Base-by-base conservation (phyloP, 768 basidiomycete genomes). In the Phallus indusiatus region DNA sequence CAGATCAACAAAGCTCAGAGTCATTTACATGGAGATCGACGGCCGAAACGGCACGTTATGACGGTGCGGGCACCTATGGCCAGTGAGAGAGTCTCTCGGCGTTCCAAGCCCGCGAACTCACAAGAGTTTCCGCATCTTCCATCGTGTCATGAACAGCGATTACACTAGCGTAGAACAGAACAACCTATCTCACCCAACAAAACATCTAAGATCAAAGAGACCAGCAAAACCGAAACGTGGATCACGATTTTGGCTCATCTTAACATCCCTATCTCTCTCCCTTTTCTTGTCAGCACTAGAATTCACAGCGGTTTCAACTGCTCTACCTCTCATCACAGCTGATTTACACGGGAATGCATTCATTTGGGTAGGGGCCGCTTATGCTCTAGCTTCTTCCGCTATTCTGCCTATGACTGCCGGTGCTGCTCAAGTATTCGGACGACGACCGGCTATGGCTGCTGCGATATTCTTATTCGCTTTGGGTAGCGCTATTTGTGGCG, bases 401-500 rank as follows among this genome's bases (percentile, higher is more conserved):
- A 63, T 74, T 47, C 66, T 75, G 1, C 73, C 73, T 1, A 66
- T 70, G 55, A 68, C 66, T 33, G 72, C 71, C 1, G 62, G 66
- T 17, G 56, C 73, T 20, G 69, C 69, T 1, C 60, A 69, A 50
- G 66, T 69, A 0, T 73, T 76, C 58, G 75, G 75, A 0, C 66
- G 75, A 1, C 66, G 64, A 6, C 71, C 72, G 5, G 62, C 71
- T n/a, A 62, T 75, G 17, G 49, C 74, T 10, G 60, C 55, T 1
- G 65, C 66, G 33, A 62, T 75, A 22, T 20, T 66, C 0, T 56
- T 70, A 20, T 75, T 76, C 55, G 71, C 73, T 0, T 24, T 76
- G 18, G 77, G 78, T 0, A 71, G 70, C 10, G 75, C 73, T 0
- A 22, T 78, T 1, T 69, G 68, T 16, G 78, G 74, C 0, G 67